These are phyloP conservation scores for Neofusicoccum cordaticola DNA, from an alignment of 2,329 filamentous ascomycete species.

Conservation along the genomic window DNA sequence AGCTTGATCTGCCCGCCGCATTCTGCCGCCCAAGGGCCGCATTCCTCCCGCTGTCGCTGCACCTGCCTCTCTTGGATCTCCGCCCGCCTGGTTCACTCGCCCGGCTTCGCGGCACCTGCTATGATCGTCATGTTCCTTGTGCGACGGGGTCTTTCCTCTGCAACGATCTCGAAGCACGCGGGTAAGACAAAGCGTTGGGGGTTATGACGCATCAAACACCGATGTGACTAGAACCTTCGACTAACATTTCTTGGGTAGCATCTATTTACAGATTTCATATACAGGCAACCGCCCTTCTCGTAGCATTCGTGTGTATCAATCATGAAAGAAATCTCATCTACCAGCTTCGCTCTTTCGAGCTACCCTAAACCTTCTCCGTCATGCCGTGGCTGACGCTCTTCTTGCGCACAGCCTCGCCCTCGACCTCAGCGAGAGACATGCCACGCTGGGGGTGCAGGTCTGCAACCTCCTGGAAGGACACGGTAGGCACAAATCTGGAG, in stretches of 20 bases:
- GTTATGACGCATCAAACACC: background rate
- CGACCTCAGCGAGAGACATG: constrained; percentile 32
- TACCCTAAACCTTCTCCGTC: background rate
- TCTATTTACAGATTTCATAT: background rate
- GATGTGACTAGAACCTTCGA: background rate
- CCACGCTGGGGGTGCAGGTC: constrained; percentile 27
- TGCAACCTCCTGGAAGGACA: constrained; percentile 38
- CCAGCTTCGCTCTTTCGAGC: background rate
- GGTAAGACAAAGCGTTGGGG: background rate
- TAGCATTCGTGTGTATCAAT: background rate
- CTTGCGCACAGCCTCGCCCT: constrained; percentile 32
- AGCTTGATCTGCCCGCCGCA: background rate
- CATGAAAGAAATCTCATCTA: background rate
- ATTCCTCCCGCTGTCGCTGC: background rate
- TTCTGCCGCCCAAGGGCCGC: background rate
- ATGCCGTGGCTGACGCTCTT: constrained; percentile 28
- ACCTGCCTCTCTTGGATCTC: background rate
- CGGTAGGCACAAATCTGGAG: constrained; percentile 59
- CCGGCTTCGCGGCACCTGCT: background rate
- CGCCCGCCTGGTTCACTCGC: background rate
- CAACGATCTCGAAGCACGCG: background rate
- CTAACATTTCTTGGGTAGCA: background rate
- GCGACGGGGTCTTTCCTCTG: background rate
- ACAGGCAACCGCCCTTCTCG: background rate
- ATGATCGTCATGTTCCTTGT: background rate